Percentiles rank a stretch among this genome's conserved stretches.
phyloP scores from a whole-genome alignment of 139 green algal genomes.

The Chlamydomonas eustigma region DNA sequence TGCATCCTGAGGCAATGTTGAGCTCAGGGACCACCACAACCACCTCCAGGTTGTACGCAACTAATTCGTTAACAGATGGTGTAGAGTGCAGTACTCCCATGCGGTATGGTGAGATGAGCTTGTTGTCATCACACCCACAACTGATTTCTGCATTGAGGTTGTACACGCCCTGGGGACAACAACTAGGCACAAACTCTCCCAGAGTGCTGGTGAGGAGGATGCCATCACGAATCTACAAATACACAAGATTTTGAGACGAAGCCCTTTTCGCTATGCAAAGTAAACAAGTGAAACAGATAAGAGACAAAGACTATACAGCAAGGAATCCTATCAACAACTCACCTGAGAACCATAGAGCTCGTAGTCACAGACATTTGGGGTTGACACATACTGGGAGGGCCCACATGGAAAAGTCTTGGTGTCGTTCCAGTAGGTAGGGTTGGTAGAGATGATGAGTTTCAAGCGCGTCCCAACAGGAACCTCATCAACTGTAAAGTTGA shows the following conservation, averaged over 20 bases:
- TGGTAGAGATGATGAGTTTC: conserved; percentile 20
- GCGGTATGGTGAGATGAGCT: conserved; percentile 34
- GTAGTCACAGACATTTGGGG: conserved; percentile 34
- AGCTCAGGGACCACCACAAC: background rate
- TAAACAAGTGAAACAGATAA: too few relatives aligned
- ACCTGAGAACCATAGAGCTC: conserved; percentile 28
- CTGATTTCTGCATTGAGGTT: background rate
- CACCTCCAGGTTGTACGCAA: background rate
- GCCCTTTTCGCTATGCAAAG: too few relatives aligned
- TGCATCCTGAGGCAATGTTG: conserved; percentile 11
- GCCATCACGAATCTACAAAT: conserved; percentile 16
- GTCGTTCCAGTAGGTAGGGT: conserved; percentile 25
- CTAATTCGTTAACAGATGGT: background rate
- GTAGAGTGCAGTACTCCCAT: background rate
- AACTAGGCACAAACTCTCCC: conserved; percentile 14
- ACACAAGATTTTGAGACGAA: too few relatives aligned
- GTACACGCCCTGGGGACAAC: conserved; percentile 38
- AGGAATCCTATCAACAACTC: background rate
- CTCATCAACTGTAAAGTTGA: conserved; percentile 10
- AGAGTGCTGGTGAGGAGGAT: background rate
- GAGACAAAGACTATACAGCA: too few relatives aligned
- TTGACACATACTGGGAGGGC: conserved; percentile 19
- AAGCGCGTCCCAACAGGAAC: conserved; percentile 15
- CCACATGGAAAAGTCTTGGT: conserved; percentile 31
- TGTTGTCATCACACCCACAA: conserved; percentile 40